These are phyloP conservation scores for Canavalia gladiata DNA, from an alignment of 306 rosid genomes.

Conservation along the genomic window DNA sequence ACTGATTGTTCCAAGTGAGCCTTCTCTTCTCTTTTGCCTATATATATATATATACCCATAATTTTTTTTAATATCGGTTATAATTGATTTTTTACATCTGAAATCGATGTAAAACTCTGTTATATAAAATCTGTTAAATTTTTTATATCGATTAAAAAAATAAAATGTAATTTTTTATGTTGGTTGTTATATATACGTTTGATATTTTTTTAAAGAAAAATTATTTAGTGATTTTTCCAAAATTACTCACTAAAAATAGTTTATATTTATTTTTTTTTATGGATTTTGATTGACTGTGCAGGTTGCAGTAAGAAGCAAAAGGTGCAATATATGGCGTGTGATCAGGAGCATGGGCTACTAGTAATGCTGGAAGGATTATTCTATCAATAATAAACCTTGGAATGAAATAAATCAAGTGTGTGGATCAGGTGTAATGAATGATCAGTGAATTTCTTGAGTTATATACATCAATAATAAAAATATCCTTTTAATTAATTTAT, in stretches of 20 bases:
- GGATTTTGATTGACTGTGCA: conserved; percentile 48
- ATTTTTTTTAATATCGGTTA: too few relatives aligned
- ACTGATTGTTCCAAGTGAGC: conserved; percentile 68
- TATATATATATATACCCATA: too few relatives aligned
- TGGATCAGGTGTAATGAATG: not conserved
- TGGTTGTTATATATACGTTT: too few relatives aligned
- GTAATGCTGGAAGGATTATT: conserved; percentile 1
- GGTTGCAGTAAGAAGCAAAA: conserved; percentile 54
- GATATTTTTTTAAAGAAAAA: too few relatives aligned
- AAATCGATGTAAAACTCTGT: too few relatives aligned
- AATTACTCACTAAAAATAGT: not conserved
- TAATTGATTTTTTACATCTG: too few relatives aligned
- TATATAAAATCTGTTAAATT: too few relatives aligned
- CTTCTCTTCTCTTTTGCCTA: not conserved
- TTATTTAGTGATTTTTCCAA: too few relatives aligned
- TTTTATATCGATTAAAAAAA: too few relatives aligned
- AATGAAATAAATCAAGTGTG: conserved; percentile 24
- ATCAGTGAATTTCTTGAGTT: not conserved
- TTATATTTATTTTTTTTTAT: not conserved
- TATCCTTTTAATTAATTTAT: not conserved
- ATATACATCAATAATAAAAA: conserved; percentile 11
- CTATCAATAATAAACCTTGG: not conserved
- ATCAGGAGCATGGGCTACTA: not conserved
- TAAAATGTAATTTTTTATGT: too few relatives aligned
- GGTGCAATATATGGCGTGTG: not conserved